Conservation (phyloP, 1,139 yeast genomes). For the Saccharomycopsis hybrid region DNA sequence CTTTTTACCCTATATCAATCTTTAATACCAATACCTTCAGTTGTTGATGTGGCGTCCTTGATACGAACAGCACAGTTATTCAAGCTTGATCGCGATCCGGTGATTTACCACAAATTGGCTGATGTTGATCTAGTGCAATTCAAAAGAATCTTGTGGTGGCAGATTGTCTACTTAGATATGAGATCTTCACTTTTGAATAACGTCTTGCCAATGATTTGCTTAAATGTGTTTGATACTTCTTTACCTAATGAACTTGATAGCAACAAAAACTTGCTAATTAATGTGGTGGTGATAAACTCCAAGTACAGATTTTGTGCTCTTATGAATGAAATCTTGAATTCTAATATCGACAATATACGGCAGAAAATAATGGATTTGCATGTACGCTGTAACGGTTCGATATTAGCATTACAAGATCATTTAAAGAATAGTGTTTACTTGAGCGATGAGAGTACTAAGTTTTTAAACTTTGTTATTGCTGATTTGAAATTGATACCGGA, state of each 20-base stretch:
- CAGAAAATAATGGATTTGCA: conserved; percentile 44
- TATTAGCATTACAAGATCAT: conserved; percentile 29
- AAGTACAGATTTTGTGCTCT: conserved; percentile 48
- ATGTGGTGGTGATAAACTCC: conserved; percentile 41
- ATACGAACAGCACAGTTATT: conserved; percentile 49
- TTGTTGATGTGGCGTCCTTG: conserved; percentile 29
- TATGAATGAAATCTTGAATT: conserved; percentile 40
- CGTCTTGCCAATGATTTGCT: conserved; percentile 48
- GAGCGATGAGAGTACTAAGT: background rate
- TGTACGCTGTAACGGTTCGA: conserved; percentile 42
- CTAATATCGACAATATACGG: conserved; percentile 41
- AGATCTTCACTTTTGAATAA: conserved; percentile 52
- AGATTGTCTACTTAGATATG: conserved; percentile 53
- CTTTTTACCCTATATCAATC: conserved; percentile 3
- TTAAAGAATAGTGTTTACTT: conserved; percentile 16
- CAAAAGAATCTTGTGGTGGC: conserved; percentile 60
- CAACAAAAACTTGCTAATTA: conserved; percentile 22
- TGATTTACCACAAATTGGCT: conserved; percentile 40
- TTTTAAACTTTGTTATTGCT: conserved; percentile 1
- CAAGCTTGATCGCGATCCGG: conserved; percentile 55
- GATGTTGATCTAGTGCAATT: conserved; percentile 44
- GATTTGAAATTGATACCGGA: conserved; percentile 16
- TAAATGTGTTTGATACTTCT: conserved; percentile 50
- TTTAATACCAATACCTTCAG: conserved; percentile 37
- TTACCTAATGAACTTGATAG: conserved; percentile 41